Conservation (phyloP, 371 early-diverging fungal genomes). For the Mucor plumbeus region DNA sequence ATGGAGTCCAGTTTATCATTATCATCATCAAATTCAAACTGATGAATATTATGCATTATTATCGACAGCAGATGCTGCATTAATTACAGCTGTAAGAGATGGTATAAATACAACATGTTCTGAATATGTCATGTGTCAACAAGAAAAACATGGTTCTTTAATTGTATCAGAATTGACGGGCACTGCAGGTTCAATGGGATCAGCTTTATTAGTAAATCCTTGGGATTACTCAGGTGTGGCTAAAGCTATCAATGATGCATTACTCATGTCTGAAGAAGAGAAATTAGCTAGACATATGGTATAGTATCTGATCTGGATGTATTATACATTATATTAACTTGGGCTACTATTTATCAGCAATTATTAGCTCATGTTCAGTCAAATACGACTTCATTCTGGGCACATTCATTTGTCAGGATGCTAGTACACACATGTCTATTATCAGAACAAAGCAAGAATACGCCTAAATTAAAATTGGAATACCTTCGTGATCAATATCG, state of each 20-base stretch:
- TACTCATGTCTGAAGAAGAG: slow-evolving; percentile 83
- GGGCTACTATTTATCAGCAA: slow-evolving; percentile 49
- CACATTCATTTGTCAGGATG: slow-evolving; percentile 34
- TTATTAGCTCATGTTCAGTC: slow-evolving; percentile 83
- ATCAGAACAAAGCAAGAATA: slow-evolving; percentile 56
- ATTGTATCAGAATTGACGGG: slow-evolving; percentile 98
- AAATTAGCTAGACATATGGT: slow-evolving; percentile 51
- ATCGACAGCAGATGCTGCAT: slow-evolving; percentile 89
- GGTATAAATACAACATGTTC: slow-evolving; percentile 99
- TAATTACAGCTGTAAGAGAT: slow-evolving; percentile 95
- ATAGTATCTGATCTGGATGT: background rate
- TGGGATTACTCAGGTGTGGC: slow-evolving; percentile 96
- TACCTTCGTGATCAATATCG: slow-evolving; percentile 51
- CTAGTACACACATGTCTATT: slow-evolving; percentile 39
- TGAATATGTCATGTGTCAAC: slow-evolving; percentile 98
- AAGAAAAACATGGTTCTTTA: slow-evolving; percentile 88
- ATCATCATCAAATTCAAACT: slow-evolving; percentile 91
- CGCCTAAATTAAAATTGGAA: slow-evolving; percentile 64
- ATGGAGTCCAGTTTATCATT: slow-evolving; percentile 92
- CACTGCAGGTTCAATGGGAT: slow-evolving; percentile 90
- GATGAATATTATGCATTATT: slow-evolving; percentile 97
- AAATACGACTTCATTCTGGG: slow-evolving; percentile 82
- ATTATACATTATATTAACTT: too few species aligned
- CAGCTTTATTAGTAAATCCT: slow-evolving; percentile 94
- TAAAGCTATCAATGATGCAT: slow-evolving; percentile 84